Evolutionary conservation across 768 basidiomycete genomes (phyloP).

Genomic region (Mycena filopes): DNA sequence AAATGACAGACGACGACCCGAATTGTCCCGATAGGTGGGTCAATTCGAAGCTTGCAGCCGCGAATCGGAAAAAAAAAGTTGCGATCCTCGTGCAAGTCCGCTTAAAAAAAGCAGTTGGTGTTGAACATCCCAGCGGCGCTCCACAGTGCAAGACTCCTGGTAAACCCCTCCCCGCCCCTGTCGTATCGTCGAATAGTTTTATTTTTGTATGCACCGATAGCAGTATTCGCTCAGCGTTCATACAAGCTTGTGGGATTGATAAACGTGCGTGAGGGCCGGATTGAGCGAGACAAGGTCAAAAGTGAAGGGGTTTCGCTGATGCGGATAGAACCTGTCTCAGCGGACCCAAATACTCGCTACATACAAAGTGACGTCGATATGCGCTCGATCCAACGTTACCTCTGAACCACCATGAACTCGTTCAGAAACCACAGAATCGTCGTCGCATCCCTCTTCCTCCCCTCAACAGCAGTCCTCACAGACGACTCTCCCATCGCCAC

Average conservation of each 20-base stretch:
- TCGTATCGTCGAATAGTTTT: no score
- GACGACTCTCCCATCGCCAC: slow-evolving; percentile 62
- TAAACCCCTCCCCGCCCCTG: no score
- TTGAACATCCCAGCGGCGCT: no score
- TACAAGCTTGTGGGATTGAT: neutral
- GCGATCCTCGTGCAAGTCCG: no score
- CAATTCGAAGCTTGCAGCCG: no score
- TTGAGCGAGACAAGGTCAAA: neutral
- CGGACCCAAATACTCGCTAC: neutral
- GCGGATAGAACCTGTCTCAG: neutral
- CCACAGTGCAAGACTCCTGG: no score
- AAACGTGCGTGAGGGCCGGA: slow-evolving; percentile 14
- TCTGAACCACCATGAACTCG: slow-evolving; percentile 65
- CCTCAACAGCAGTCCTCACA: slow-evolving; percentile 74
- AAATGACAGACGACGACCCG: no score
- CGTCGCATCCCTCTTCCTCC: slow-evolving; percentile 88
- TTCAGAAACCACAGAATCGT: slow-evolving; percentile 79
- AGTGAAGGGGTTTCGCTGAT: neutral
- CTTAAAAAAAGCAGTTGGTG: no score
- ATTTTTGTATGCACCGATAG: neutral
- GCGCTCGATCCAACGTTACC: neutral
- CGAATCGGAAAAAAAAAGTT: no score
- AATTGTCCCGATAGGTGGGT: no score
- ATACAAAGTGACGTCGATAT: slow-evolving; percentile 21
- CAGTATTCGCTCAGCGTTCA: neutral